Evolutionary conservation across 1,139 yeast species (phyloP).

Genomic region (Hyphopichia fennica): DNA sequence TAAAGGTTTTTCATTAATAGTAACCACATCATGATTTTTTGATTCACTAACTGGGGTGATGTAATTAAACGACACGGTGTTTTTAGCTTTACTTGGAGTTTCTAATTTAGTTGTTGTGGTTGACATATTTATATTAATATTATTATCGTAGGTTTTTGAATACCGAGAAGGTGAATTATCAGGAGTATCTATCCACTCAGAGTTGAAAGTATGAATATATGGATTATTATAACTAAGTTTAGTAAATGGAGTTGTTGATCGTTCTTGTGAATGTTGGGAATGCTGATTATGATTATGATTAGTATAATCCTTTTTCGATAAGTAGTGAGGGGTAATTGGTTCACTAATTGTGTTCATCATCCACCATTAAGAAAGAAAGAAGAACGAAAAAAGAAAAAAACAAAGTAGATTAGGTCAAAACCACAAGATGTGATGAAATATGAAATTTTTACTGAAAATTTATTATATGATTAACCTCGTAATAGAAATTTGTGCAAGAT

Average conservation of each 20-base stretch:
- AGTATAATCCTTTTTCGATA: constrained; percentile 1
- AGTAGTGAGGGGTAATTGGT: background rate
- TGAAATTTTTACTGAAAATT: no score
- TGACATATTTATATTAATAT: constrained; percentile 6
- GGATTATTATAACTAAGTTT: constrained; percentile 8
- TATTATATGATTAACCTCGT: no score
- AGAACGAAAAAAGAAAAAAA: background rate
- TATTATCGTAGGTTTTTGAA: constrained; percentile 1
- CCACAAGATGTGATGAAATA: no score
- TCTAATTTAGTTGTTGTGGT: constrained; percentile 14
- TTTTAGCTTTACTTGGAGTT: constrained; percentile 22
- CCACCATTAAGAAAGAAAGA: constrained; percentile 5
- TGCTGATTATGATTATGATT: constrained; percentile 1
- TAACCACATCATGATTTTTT: constrained; percentile 13
- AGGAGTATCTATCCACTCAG: constrained; percentile 41
- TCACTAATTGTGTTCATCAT: constrained; percentile 8
- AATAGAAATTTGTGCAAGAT: no score
- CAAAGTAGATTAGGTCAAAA: no score
- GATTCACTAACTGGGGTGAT: constrained; percentile 24
- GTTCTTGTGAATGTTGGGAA: constrained; percentile 1
- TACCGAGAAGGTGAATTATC: constrained; percentile 1
- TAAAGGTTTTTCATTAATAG: constrained; percentile 10
- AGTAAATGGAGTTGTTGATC: background rate
- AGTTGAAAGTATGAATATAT: constrained; percentile 23
- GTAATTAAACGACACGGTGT: constrained; percentile 12